Conservation (phyloP, 208 protist genomes). For the Leishmania major region DNA sequence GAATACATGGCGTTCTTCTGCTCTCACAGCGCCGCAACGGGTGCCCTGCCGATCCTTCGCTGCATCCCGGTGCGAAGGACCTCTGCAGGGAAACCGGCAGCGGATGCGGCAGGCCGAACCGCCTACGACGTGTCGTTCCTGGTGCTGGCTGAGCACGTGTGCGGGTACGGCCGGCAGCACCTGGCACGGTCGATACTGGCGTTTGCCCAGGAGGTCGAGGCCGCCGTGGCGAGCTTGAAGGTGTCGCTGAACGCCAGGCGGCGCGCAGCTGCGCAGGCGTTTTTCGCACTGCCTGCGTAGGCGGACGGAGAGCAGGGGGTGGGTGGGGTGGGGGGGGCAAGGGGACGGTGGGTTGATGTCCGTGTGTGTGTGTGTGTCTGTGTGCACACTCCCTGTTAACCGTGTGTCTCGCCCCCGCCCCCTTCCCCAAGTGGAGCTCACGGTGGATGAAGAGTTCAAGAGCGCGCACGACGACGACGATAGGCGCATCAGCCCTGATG, state of each 20-base stretch:
- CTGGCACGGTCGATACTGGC: constrained; percentile 97
- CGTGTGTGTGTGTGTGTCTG: background rate
- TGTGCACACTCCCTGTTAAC: background rate
- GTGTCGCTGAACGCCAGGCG: constrained; percentile 57
- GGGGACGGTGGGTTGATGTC: background rate
- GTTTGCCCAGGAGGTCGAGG: constrained; percentile 97
- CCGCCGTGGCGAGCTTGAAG: constrained; percentile 96
- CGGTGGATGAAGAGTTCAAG: background rate
- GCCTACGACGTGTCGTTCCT: constrained; percentile 23
- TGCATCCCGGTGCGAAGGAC: background rate
- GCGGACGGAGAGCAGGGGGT: background rate
- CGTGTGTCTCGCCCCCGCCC: background rate
- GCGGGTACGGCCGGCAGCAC: constrained; percentile 94
- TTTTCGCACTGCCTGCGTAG: constrained; percentile 22
- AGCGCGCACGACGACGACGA: background rate
- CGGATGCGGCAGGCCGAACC: background rate
- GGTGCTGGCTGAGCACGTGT: constrained; percentile 82
- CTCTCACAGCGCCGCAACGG: constrained; percentile 75
- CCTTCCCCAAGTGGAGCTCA: background rate
- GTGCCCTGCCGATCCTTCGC: constrained; percentile 19
- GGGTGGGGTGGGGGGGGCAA: background rate
- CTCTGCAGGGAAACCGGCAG: background rate
- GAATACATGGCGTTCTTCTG: constrained; percentile 97
- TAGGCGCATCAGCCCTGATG: background rate
- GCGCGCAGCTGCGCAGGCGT: constrained; percentile 40